Conservation (phyloP, 139 green algal genomes). For the Chlorella vulgaris region DNA sequence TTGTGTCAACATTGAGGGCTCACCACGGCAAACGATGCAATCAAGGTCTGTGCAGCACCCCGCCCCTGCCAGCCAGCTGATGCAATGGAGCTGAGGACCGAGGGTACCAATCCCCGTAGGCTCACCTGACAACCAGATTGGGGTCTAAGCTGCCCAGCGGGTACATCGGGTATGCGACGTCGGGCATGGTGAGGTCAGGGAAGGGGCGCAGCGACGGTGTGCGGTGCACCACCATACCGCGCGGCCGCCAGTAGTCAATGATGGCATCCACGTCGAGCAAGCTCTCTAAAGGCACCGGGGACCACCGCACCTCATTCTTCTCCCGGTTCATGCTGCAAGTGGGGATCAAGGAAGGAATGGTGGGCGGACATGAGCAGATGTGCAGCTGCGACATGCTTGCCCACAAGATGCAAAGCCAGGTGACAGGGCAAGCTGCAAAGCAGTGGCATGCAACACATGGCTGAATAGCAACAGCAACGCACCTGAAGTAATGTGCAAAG, state of each 20-base stretch:
- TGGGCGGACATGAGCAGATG: not conserved
- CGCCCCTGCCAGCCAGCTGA: no score
- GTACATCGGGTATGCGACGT: slow-evolving; percentile 36
- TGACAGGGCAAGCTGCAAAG: not conserved
- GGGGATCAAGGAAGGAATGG: not conserved
- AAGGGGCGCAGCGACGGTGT: slow-evolving; percentile 44
- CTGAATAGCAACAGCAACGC: not conserved
- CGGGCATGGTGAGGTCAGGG: slow-evolving; percentile 39
- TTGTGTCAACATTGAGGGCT: no score
- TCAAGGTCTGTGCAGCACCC: no score
- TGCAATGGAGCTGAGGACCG: no score
- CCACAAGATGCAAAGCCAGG: no score
- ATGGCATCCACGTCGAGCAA: slow-evolving; percentile 66
- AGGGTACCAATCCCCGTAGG: no score
- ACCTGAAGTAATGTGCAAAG: slow-evolving; percentile 70
- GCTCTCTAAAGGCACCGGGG: slow-evolving; percentile 46
- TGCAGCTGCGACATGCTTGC: not conserved
- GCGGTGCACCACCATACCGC: slow-evolving; percentile 49
- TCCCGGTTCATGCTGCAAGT: slow-evolving; percentile 46
- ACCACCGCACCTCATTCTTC: slow-evolving; percentile 72
- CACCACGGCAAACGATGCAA: no score
- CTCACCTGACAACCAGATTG: slow-evolving; percentile 29
- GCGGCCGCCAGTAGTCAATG: slow-evolving; percentile 37
- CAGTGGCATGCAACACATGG: not conserved
- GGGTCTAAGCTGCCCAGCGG: slow-evolving; percentile 15